Percentiles rank a stretch among this genome's conserved stretches.
Conservation (phyloP, 2,329 filamentous ascomycete genomes). For the Colletotrichum eleusines region DNA sequence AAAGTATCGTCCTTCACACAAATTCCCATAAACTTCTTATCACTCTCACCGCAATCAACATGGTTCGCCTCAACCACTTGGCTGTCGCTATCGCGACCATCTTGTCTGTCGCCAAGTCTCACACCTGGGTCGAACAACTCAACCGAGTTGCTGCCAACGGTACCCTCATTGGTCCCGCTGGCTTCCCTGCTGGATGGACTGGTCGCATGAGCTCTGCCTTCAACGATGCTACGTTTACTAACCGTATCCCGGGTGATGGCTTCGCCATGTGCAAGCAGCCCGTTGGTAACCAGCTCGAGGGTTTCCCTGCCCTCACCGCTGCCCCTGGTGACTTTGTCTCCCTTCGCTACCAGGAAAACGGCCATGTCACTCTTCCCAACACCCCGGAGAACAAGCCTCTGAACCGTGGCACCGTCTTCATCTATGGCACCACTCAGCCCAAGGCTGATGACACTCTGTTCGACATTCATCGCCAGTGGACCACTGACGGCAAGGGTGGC, state of each 20-base stretch:
- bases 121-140: conserved; percentile 87
- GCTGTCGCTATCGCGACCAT: conserved; percentile 49
- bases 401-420: conserved; percentile 78
- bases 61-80: conserved; percentile 40
- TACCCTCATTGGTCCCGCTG: conserved; percentile 75
- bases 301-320: conserved; percentile 73
- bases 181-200: conserved; percentile 80
- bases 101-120: conserved; percentile 59
- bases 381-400: conserved; percentile 69
- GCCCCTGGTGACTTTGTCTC: conserved; percentile 73
- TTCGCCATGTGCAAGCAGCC: conserved; percentile 29
- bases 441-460: conserved; percentile 61
- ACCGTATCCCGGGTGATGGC: conserved; percentile 71
- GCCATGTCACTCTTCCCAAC: conserved; percentile 74
- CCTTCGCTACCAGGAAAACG: conserved; percentile 79
- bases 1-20: conserved; percentile 7
- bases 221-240: conserved; percentile 69
- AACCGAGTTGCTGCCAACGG: conserved; percentile 79
- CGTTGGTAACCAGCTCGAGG: conserved; percentile 15
- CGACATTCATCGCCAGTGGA: conserved; percentile 85
- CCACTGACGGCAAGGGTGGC: conserved; percentile 81
- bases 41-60: conserved; percentile 18
- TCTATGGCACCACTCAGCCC: conserved; percentile 78
- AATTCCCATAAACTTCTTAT: conserved; percentile 9
- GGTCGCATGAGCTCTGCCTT: conserved; percentile 66